Evolutionary conservation across 2,329 filamentous ascomycete genomes (phyloP).

Genomic region (Aschersonia sp.): DNA sequence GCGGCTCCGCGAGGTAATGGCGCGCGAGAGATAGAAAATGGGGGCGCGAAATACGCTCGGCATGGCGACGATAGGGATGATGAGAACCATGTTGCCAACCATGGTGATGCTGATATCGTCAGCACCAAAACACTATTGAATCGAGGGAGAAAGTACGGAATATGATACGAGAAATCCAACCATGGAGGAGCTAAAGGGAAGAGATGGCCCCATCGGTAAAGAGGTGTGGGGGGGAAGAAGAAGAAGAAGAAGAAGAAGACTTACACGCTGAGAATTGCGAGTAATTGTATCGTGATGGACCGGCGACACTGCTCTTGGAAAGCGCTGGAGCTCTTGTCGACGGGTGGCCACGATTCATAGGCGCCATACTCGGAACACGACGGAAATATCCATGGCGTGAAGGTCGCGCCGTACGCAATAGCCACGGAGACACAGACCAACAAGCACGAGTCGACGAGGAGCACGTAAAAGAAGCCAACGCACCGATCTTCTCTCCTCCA

Average conservation of each 20-base stretch:
- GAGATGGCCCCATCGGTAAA: too few relatives aligned
- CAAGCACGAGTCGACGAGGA: slow-evolving; percentile 1
- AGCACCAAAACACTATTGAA: neutral
- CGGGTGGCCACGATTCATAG: neutral
- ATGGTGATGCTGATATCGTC: neutral
- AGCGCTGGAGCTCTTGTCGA: neutral
- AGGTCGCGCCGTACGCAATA: neutral
- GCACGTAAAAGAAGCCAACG: slow-evolving; percentile 3
- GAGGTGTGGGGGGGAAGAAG: neutral
- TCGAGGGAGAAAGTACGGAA: neutral
- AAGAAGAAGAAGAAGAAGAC: neutral
- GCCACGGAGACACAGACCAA: neutral
- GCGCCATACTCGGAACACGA: neutral
- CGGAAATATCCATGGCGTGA: neutral
- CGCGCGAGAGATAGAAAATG: neutral
- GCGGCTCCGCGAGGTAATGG: neutral
- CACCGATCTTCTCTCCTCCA: neutral
- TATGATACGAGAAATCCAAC: too few relatives aligned
- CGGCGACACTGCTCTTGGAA: neutral
- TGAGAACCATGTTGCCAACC: neutral
- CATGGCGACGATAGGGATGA: neutral
- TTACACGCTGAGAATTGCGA: neutral
- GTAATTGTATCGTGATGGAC: neutral
- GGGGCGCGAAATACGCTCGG: neutral
- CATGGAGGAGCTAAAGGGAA: too few relatives aligned